Evolutionary conservation across 768 basidiomycete species (phyloP).

Genomic region (Crassisporium funariophilum): DNA sequence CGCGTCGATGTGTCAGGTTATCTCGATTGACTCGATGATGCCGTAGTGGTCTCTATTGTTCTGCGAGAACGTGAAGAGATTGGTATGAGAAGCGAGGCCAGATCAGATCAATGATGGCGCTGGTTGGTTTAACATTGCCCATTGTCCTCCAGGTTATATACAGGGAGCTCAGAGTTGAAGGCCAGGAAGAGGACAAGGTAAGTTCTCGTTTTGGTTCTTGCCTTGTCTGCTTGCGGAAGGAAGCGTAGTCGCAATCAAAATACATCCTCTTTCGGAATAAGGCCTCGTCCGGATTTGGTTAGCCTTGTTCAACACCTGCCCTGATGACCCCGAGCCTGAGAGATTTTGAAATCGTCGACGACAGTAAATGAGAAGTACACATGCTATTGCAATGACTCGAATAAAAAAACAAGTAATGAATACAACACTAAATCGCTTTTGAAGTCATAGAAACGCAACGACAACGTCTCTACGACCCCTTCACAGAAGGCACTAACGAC

Average conservation of each 20-base stretch:
- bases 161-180: conserved; percentile 7
- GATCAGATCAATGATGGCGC: conserved; percentile 17
- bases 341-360: too few species aligned
- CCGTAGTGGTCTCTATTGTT: conserved; percentile 1
- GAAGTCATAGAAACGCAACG: too few species aligned
- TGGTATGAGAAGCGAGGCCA: conserved; percentile 2
- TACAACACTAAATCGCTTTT: too few species aligned
- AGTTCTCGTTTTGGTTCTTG: conserved; percentile 27
- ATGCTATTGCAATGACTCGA: too few species aligned
- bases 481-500: too few species aligned
- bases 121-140: conserved; percentile 9
- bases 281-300: conserved; percentile 8
- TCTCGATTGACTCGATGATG: not conserved
- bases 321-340: too few species aligned
- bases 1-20: conserved; percentile 1
- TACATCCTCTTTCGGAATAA: conserved; percentile 19
- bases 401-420: too few species aligned
- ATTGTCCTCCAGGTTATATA: conserved; percentile 35
- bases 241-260: conserved; percentile 7
- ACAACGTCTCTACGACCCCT: too few species aligned
- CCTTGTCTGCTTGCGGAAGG: conserved; percentile 31
- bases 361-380: too few species aligned
- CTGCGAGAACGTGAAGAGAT: not conserved
- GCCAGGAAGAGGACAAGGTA: conserved; percentile 32
- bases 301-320: not conserved